Base-by-base conservation (phyloP, 768 basidiomycete genomes). In the Tylopilus rubrobrunneus region DNA sequence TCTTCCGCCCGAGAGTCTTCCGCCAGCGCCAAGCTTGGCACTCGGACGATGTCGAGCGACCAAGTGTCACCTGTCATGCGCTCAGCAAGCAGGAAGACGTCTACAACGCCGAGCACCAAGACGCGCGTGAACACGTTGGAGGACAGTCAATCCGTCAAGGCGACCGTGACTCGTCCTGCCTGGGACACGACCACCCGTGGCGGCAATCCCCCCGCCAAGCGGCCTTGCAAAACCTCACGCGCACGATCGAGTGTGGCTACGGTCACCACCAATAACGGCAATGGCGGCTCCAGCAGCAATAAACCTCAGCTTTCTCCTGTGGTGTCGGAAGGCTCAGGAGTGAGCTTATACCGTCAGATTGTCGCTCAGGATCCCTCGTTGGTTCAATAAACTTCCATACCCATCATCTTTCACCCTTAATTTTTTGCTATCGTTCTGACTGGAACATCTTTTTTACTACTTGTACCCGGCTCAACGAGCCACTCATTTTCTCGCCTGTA, bases 21-120 rank as follows among this genome's bases (percentile, higher is more conserved):
- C 48, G 91, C 90, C 17, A 90, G 93, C 63, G 94, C 93, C 55
- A 97, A 97, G 71, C 96, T 97, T 71, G 94, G 92, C 21, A 82
- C 84, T 40, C 83, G 94, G 17, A 75, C 95, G 36, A 74, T 95
- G 44, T 82, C 87, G 23, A 79, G 76, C 45, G 86, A 89, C 37
- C 70, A 71, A 45, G 42, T 39, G 40, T 70, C 77, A 3, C 66
- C 69, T 44, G 60, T 65, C 14, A 48, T 73, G 41, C 84, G 89
- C 29, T 81, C 87, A 7, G 76, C 81, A 7, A 89, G 84, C 66
- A 83, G 87, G 46, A 77, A 83, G 48, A 81, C 84, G 23, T 71
- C 75, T 64, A 68, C 75, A 60, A 36, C 52, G 61, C 75, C 48
- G 62, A 51, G 73, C 72, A n/a, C 78, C 73, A 34, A 76, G 78